Evolutionary conservation across 2,329 filamentous ascomycete species (phyloP), one percentile per base, ranked within the genome.

Genomic region (Cadophora sp.): DNA sequence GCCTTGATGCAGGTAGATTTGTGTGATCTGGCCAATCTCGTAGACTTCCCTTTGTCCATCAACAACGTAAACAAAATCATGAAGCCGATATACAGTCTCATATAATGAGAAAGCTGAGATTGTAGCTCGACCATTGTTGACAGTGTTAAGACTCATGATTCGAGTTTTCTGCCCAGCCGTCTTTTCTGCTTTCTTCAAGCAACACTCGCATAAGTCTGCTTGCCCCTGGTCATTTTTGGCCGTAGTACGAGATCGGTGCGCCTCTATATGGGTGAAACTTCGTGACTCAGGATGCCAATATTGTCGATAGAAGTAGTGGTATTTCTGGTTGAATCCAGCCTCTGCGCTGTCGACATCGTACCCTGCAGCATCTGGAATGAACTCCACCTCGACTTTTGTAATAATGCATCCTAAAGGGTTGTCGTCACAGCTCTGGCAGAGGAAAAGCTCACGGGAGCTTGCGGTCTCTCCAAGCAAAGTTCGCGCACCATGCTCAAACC

Each of bases 51-150:
- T 9, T 9, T 48, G 11, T 19, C 40, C 34, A 40, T 64, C 50
- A 4, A 22, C 19, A 11, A 73, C 63, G 19, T 70, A 72, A 9
- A 72, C 59, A 16, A 73, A 73, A 9, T 73, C 69, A 6, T 66
- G n/a, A 1, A 58, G 7, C 9, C 31, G 37, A 37, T 73, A 73
- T 22, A 46, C 26, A 0, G 34, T 43, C 0, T 5, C 50, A 29
- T 31, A 7, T 5, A 27, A 22, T 4, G 3, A 22, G 7, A 55
- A 29, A 5, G 11, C 27, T 14, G 11, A n/a, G 7, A 51, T 12
- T 8, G 24, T 24, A 24, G n/a, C 12, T 24, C 24, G n/a, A 22
- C 48, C 48, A 4, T 51, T 51, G 4, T 4, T 22, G n/a, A 6
- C 4, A 24, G 48, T 9, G 12, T 3, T 51, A 24, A 24, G 4